Base-by-base conservation (phyloP, 2,329 filamentous ascomycete genomes). In the Chrysoporthe cubensis region DNA sequence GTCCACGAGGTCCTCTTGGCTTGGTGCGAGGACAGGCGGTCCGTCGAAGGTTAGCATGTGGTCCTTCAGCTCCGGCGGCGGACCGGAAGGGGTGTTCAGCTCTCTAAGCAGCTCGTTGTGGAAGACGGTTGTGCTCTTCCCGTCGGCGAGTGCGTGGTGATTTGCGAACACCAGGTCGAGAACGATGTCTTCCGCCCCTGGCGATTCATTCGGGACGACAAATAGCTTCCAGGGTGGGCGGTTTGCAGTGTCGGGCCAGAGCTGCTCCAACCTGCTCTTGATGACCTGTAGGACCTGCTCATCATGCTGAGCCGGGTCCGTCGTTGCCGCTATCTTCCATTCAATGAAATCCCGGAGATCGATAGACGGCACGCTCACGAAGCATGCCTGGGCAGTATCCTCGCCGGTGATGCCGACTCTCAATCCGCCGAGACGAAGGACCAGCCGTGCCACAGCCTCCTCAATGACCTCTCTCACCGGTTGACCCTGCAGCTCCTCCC, bases 141-240 rank as follows among this genome's bases (percentile, higher is more conserved):
- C 87, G 70, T 88, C 87, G 34, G 80, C 79, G 21, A 88, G 76
- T 0, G 80, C 78, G 71, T 88, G 86, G 69, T 88, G 86, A 44
- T 78, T 84, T 5, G 80, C 77, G 70, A 87, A 85, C 6, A 81
- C 70, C 14, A 85, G 68, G 61, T 86, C 80, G 40, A 75, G 54
- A 44, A 81, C 71, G 6, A 76, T 40, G 2, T 71, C 56, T 4
- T 69, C 65, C 1, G 72, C 57, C 4, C 67, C 42, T 16, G 62
- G 18, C 9, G 61, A 60, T 6, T 74, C 67, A n/a, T 67, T 50
- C 43, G 69, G 69, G 32, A 81, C 73, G 56, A 84, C 76, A 2
- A 78, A 74, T 14, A 85, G 66, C 52, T 79, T 82, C 86, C 85
- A 88, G 0, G 82, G 81, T 0, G 85, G 80, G 0, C 74, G 76